phyloP scores from a whole-genome alignment of 2,329 filamentous ascomycete genomes.

The Monosporascus sp. region DNA sequence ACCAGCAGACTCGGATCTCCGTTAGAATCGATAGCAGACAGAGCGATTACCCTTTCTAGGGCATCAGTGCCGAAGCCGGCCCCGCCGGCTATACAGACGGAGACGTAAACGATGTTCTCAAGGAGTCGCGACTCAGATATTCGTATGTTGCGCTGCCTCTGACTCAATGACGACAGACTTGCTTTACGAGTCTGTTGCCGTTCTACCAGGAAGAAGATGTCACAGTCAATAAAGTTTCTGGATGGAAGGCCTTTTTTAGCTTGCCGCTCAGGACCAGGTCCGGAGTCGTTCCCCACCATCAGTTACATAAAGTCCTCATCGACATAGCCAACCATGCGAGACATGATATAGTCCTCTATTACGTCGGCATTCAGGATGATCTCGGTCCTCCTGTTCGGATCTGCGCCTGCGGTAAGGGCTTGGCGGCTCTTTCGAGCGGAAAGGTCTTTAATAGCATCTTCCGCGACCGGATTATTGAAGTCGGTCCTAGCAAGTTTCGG shows the following conservation, averaged over 20 bases:
- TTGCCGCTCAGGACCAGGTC: neutral
- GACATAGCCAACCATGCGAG: neutral
- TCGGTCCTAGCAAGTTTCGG: neutral
- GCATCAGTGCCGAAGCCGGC: neutral
- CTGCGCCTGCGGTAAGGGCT: too few species aligned
- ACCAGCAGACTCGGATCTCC: neutral
- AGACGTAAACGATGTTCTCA: neutral
- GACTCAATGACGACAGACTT: neutral
- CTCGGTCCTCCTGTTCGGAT: neutral
- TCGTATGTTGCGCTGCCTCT: neutral
- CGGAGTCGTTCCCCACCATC: neutral
- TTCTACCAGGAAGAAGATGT: neutral
- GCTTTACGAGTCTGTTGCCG: neutral
- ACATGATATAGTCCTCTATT: neutral
- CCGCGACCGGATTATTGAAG: neutral
- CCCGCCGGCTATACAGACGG: neutral
- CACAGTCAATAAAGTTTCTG: neutral
- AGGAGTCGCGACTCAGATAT: neutral
- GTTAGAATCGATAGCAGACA: neutral
- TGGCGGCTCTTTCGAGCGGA: neutral
- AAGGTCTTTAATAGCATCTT: neutral
- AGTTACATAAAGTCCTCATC: neutral
- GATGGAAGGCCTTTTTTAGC: neutral
- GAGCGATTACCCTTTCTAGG: neutral
- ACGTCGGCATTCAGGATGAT: neutral